Percentiles rank a stretch among this genome's conserved stretches.
phyloP scores from a whole-genome alignment of 352 stramenopile species.

The Phytophthora pluvialis region DNA sequence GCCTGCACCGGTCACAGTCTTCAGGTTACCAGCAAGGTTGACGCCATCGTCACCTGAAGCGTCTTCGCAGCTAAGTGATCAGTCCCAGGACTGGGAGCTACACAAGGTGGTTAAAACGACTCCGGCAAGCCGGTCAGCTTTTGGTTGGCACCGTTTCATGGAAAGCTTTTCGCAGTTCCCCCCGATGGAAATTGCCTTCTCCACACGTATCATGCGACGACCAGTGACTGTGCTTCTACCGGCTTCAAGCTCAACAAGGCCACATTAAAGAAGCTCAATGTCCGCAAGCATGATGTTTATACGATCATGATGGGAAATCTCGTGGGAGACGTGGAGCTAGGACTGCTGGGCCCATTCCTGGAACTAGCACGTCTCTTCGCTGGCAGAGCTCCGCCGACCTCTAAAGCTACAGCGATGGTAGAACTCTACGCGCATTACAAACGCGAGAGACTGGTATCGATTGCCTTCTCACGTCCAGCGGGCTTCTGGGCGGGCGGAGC shows the following conservation, averaged over 20 bases:
- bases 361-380: neutral
- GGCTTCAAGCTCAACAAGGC: neutral
- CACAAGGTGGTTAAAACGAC: no score
- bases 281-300: neutral
- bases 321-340: neutral
- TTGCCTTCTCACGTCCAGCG: neutral
- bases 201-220: no score
- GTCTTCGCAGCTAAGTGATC: no score
- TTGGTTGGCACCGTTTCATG: no score
- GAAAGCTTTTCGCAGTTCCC: no score
- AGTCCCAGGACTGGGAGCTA: no score
- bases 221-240: neutral
- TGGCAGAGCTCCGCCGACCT: neutral
- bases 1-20: no score
- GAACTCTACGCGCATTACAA: neutral
- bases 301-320: conserved; percentile 2
- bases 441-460: neutral
- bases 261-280: neutral
- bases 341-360: neutral
- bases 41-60: no score
- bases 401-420: neutral
- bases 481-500: no score
- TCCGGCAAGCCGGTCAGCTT: no score
- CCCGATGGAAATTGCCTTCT: no score
- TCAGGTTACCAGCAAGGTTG: no score